Evolutionary conservation across 2,329 filamentous ascomycete species (phyloP), one percentile per base, ranked within the genome.

Genomic region (Blastomyces silverae): DNA sequence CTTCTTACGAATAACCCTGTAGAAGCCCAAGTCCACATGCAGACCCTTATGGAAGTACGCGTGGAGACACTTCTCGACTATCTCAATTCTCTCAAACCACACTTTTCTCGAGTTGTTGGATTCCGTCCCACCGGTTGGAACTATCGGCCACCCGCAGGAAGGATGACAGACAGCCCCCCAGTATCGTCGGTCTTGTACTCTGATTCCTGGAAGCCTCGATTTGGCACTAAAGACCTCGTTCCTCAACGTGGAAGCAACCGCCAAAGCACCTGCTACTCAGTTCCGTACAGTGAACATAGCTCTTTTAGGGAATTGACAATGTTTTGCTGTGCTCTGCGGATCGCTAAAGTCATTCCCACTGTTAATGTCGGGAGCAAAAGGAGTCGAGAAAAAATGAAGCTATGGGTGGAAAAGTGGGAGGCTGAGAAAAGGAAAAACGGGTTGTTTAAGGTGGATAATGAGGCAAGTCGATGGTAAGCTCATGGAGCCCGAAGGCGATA

Each of bases 1-100:
- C 84, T 91, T 3, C 84, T 99, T 71, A 99, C 94, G 0, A 82
- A 83, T 8, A 81, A 97, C 73, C 92, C 94, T 0, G 79, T 84
- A 28, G 90, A 91, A 71, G 94, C 94, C 0, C 93, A 97, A 76
- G 92, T 99, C 0, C 94, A 99, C 78, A 97, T 99, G 92, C 95
- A 96, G 71, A 92, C 90, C 71, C 82, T 99, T 11, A 94, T 94
- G 82, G 93, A 97, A 76, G 92, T 99, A 69, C 88, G 92, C 34
- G 87, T 92, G 44, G 92, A 97, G 69, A 96, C 93, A 0, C 69
- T 99, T 0, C 87, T 91, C 68, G 92, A 96, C 66, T 99, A 99
- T 72, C 84, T 97, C 6, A 85, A 88, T 70, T 83, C 85, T 46
- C 90, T 91, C 79, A 89, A 88, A 67, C 88, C 89, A 7, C 87